Percentiles rank a stretch among this genome's conserved stretches.
These are phyloP conservation scores for Poronia punctata DNA, from an alignment of 495 filamentous ascomycete species.

Conservation along the genomic window DNA sequence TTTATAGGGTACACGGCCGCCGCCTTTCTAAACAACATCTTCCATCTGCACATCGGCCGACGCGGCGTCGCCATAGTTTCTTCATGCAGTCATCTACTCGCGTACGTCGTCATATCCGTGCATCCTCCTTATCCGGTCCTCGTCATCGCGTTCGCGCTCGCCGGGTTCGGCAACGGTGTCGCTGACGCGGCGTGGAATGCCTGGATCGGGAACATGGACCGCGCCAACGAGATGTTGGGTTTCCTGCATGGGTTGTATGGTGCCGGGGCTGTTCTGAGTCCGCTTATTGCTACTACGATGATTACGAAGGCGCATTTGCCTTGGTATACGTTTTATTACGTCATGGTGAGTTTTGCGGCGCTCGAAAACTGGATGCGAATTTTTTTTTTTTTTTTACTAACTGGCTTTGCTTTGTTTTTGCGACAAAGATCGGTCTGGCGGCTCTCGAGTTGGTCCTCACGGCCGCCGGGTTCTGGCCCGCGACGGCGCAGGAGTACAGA, in stretches of 20 bases:
- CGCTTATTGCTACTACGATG: constrained; percentile 70
- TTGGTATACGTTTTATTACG: constrained; percentile 63
- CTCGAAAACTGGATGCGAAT: not conserved
- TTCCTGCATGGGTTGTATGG: constrained; percentile 71
- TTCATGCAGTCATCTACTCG: constrained; percentile 56
- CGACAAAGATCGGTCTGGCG: constrained; percentile 52
- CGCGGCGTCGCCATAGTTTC: constrained; percentile 65
- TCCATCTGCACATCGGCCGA: constrained; percentile 57
- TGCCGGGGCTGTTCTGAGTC: constrained; percentile 65
- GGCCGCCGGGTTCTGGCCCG: constrained; percentile 58
- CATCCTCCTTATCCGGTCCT: constrained; percentile 73
- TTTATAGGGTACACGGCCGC: constrained; percentile 76
- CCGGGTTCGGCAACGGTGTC: constrained; percentile 66
- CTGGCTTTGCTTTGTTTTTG: not conserved
- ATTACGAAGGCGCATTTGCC: constrained; percentile 48
- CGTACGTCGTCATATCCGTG: constrained; percentile 61
- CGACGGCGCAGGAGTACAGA: constrained; percentile 56
- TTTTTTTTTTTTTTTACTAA: not conserved
- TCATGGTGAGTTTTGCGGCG: constrained; percentile 34
- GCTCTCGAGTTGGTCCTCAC: constrained; percentile 51
- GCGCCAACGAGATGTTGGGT: constrained; percentile 63
- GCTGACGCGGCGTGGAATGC: constrained; percentile 73
- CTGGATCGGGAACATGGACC: constrained; percentile 70
- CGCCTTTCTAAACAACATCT: constrained; percentile 59
- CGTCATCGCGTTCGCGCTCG: constrained; percentile 60